A percentile compares a stretch with the other conserved stretches of the same genome.
These are phyloP conservation scores for Tetradesmus lagerheimii DNA, from an alignment of 139 green algal genomes.

Conservation along the genomic window DNA sequence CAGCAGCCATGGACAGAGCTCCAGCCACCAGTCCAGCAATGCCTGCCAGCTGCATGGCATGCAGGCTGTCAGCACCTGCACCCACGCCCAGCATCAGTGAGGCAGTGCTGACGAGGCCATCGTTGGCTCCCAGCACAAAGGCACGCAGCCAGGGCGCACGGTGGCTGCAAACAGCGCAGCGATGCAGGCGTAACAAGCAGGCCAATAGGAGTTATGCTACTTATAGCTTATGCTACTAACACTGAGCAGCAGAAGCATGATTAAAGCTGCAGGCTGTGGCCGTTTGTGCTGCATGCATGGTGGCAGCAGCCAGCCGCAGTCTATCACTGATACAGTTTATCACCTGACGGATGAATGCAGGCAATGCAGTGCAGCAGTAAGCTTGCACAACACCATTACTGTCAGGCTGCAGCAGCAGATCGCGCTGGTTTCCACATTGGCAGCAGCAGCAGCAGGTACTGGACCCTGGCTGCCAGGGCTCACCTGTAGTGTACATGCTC, in stretches of 20 bases:
- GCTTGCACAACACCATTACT: too few species aligned
- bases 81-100: constrained; percentile 52
- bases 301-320: too few species aligned
- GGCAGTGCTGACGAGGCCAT: constrained; percentile 71
- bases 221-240: background rate
- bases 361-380: too few species aligned
- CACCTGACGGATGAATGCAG: too few species aligned
- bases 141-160: constrained; percentile 53
- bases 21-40: constrained; percentile 72
- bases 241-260: too few species aligned
- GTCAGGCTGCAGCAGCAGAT: too few species aligned
- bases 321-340: too few species aligned
- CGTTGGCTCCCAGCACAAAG: constrained; percentile 68
- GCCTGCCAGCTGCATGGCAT: constrained; percentile 56
- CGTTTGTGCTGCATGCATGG: too few species aligned
- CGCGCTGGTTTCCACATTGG: too few species aligned
- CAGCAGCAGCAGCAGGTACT: background rate
- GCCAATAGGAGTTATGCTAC: background rate
- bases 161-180: background rate
- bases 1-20: constrained; percentile 59
- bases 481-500: constrained; percentile 36
- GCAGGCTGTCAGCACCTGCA: constrained; percentile 3
- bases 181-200: background rate
- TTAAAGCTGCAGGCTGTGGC: too few species aligned
- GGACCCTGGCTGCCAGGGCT: background rate